phyloP scores from a whole-genome alignment of 2,329 filamentous ascomycete species.

The Alternaria dauci region DNA sequence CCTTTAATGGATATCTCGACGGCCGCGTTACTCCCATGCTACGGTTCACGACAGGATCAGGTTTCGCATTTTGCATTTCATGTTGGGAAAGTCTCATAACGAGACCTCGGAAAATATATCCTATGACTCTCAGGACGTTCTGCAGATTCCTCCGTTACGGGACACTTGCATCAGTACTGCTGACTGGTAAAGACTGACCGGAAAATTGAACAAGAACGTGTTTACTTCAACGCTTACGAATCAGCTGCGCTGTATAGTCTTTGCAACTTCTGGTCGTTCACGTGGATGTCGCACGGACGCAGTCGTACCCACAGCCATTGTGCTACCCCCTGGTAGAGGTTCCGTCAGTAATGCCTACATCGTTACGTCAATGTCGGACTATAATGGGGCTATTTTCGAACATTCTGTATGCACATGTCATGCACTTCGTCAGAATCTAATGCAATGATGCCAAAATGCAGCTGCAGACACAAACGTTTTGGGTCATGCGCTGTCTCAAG shows the following conservation, averaged over 20 bases:
- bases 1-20: not conserved
- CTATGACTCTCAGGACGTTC: not conserved
- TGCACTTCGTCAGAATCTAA: not conserved
- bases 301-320: not conserved
- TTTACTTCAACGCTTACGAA: not conserved
- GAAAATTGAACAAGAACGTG: not conserved
- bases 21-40: not conserved
- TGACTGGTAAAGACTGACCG: not conserved
- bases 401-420: not conserved
- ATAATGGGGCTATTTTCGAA: not conserved
- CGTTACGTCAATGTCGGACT: not conserved
- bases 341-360: not conserved
- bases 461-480: not conserved
- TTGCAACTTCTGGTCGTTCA: not conserved
- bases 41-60: not conserved
- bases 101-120: not conserved
- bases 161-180: not conserved
- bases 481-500: not conserved
- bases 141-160: not conserved
- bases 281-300: not conserved
- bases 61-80: not conserved
- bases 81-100: too few relatives aligned
- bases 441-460: not conserved
- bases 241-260: not conserved
- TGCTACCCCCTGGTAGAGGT: not conserved